These are phyloP conservation scores for Lablab purpureus DNA, from an alignment of 306 rosid genomes.

Conservation along the genomic window DNA sequence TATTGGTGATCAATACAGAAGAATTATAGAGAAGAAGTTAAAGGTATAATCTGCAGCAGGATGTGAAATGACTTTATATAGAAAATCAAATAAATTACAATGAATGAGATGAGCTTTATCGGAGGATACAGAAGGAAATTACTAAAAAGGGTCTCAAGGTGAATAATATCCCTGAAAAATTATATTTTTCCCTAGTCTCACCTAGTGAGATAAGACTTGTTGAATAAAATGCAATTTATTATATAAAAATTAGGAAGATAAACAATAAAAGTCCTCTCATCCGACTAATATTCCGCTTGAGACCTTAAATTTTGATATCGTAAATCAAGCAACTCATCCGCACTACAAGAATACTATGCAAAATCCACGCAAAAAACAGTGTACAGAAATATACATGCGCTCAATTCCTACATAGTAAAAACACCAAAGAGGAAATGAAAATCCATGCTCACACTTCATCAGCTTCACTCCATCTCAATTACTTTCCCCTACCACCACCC, in stretches of 20 bases:
- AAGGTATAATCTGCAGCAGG: neutral
- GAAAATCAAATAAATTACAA: neutral
- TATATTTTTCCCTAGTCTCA: neutral
- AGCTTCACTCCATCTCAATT: neutral
- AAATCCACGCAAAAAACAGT: neutral
- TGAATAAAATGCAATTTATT: neutral
- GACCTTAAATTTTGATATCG: conserved; percentile 11
- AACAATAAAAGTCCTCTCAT: neutral
- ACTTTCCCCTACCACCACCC: neutral
- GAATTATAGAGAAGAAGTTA: neutral
- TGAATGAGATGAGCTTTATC: too few species aligned
- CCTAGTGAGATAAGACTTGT: neutral
- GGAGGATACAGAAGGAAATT: neutral
- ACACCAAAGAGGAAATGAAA: neutral
- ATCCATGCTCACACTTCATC: neutral
- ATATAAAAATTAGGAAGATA: neutral
- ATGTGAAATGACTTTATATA: neutral
- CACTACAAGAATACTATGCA: neutral
- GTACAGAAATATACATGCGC: conserved; percentile 9
- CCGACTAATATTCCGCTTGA: neutral
- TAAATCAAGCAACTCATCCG: conserved; percentile 10
- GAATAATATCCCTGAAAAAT: too few species aligned
- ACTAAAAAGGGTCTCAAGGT: too few species aligned
- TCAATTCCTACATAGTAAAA: conserved; percentile 18
- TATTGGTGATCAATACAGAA: neutral